These are phyloP conservation scores for Yamadazyma dushanensis DNA, from an alignment of 1,139 yeast species.

Conservation along the genomic window DNA sequence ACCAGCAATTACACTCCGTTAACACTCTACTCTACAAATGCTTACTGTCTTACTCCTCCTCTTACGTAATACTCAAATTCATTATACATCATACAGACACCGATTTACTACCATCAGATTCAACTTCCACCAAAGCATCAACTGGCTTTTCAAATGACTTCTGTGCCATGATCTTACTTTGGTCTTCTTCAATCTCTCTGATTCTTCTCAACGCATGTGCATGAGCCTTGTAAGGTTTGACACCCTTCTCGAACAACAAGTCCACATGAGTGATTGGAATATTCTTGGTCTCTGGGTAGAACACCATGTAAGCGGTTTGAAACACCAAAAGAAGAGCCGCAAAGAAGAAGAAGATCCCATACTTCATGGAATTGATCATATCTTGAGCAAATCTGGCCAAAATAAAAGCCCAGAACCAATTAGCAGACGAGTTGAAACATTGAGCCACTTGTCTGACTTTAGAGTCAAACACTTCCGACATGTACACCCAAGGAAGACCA, in stretches of 20 bases:
- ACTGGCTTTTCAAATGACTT: not conserved
- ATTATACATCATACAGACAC: too few species aligned
- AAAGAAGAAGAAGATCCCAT: slow-evolving; percentile 44
- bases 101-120: too few species aligned
- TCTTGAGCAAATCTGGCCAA: slow-evolving; percentile 38
- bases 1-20: too few species aligned
- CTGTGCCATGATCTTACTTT: too few species aligned
- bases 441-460: slow-evolving; percentile 43
- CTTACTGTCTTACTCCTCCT: too few species aligned
- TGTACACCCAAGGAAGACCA: slow-evolving; percentile 46
- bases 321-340: slow-evolving; percentile 32
- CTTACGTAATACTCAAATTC: too few species aligned
- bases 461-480: slow-evolving; percentile 43
- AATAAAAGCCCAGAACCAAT: slow-evolving; percentile 45
- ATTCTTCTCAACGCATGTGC: slow-evolving; percentile 11
- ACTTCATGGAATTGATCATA: slow-evolving; percentile 40
- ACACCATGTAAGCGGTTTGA: slow-evolving; percentile 36
- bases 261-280: slow-evolving; percentile 48
- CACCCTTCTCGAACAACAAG: slow-evolving; percentile 28
- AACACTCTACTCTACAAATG: too few species aligned
- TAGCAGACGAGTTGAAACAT: slow-evolving; percentile 43
- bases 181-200: too few species aligned
- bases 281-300: slow-evolving; percentile 43
- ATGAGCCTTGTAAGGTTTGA: slow-evolving; percentile 15
- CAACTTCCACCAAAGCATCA: too few species aligned